Conservation (phyloP, 495 filamentous ascomycete species). For the Pseudomonodictys pantanalensis region DNA sequence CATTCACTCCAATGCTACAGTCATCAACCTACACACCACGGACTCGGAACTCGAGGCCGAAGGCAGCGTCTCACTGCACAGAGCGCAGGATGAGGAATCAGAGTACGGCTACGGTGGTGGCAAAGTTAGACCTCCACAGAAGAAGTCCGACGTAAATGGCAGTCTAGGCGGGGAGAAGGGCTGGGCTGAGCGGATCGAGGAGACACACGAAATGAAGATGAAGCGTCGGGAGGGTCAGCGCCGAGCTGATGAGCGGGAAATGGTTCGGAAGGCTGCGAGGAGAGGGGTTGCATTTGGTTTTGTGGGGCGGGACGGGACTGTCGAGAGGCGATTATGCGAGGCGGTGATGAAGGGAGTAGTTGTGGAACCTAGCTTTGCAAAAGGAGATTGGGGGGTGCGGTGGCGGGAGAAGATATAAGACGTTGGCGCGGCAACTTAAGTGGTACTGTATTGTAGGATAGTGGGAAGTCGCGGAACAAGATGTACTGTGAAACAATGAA, state of each 20-base stretch:
- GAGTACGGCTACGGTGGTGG: background rate
- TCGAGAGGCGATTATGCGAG: constrained; percentile 37
- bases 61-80: background rate
- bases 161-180: constrained; percentile 47
- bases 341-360: constrained; percentile 44
- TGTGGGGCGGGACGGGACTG: constrained; percentile 8
- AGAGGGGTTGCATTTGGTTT: constrained; percentile 50
- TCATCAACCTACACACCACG: background rate
- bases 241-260: constrained; percentile 43
- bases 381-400: constrained; percentile 49
- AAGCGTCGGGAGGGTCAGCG: constrained; percentile 36
- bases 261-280: constrained; percentile 46
- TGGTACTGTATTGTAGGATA: too few species aligned
- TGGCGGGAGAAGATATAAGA: constrained; percentile 39
- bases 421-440: background rate
- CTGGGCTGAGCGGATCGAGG: constrained; percentile 42
- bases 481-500: too few species aligned
- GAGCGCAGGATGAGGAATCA: background rate
- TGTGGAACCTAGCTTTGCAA: constrained; percentile 45
- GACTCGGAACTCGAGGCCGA: background rate
- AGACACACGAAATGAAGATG: constrained; percentile 41
- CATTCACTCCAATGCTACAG: too few species aligned
- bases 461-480: too few species aligned
- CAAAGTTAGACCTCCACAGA: constrained; percentile 43
- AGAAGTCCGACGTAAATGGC: constrained; percentile 43